Evolutionary conservation across 2,329 filamentous ascomycete genomes (phyloP).

Genomic region (Lasiodiplodia hormozganensis): DNA sequence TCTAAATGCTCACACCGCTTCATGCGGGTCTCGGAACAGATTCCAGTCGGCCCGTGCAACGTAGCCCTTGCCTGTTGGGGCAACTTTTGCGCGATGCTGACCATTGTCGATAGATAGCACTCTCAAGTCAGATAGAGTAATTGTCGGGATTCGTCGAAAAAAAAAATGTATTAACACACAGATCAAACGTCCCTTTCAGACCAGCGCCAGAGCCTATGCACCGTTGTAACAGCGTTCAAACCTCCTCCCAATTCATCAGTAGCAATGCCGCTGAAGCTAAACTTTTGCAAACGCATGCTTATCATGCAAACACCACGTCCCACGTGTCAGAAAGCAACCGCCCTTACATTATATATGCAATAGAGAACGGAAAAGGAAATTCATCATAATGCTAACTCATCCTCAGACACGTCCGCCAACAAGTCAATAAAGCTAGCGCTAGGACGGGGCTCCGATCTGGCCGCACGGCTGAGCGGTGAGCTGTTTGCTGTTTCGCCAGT

Average conservation of each 20-base stretch:
- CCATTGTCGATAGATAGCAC: background rate
- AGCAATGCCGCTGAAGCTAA: background rate
- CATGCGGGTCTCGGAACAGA: background rate
- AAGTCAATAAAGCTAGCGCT: constrained; percentile 4
- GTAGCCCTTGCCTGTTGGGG: background rate
- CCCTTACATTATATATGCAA: background rate
- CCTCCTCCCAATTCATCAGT: background rate
- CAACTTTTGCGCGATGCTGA: constrained; percentile 1
- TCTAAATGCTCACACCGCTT: background rate
- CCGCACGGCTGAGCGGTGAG: background rate
- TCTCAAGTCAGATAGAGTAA: background rate
- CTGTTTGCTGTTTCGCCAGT: background rate
- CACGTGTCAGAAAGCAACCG: background rate
- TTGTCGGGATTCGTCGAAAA: background rate
- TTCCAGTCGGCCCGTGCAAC: constrained; percentile 9
- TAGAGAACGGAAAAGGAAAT: background rate
- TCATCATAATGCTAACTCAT: constrained; percentile 11
- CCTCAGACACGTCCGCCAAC: constrained; percentile 10
- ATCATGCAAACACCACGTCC: background rate
- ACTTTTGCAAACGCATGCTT: background rate
- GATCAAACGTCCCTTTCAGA: background rate
- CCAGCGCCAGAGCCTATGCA: background rate
- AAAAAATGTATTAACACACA: background rate
- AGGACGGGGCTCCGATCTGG: background rate
- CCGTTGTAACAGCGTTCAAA: background rate